phyloP scores from a whole-genome alignment of 441 rosid genomes.

The Erodium trifolium region DNA sequence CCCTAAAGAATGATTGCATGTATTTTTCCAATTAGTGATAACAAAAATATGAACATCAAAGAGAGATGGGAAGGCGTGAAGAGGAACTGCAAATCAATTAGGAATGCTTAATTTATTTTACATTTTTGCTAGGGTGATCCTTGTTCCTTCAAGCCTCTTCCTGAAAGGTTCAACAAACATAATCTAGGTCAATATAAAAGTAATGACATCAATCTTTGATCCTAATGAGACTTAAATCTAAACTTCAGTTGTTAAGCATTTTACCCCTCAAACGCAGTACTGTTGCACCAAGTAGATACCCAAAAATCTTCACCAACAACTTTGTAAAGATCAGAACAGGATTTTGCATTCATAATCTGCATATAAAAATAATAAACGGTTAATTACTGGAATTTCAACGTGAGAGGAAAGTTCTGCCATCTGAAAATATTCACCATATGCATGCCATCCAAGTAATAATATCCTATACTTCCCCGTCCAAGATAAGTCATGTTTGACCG shows the following conservation, averaged over 20 bases:
- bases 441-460: neutral
- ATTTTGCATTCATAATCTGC: conserved; percentile 69
- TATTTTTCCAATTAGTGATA: conserved; percentile 14
- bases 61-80: conserved; percentile 3
- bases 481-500: neutral
- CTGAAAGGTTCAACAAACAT: conserved; percentile 39
- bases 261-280: conserved; percentile 78
- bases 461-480: neutral
- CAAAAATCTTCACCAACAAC: conserved; percentile 92
- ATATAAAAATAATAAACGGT: conserved; percentile 20
- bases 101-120: conserved; percentile 19
- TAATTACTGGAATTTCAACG: neutral
- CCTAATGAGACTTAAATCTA: neutral
- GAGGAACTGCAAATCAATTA: conserved; percentile 11
- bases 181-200: conserved; percentile 15
- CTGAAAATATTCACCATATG: neutral
- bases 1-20: conserved; percentile 35
- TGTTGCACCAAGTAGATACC: conserved; percentile 94
- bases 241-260: conserved; percentile 18
- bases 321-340: conserved; percentile 72
- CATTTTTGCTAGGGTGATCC: conserved; percentile 76
- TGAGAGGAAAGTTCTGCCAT: neutral
- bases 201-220: neutral
- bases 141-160: conserved; percentile 94
- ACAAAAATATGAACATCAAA: conserved; percentile 7